Base-by-base conservation (phyloP, 768 basidiomycete genomes). In the Fomitopsis pulvina region DNA sequence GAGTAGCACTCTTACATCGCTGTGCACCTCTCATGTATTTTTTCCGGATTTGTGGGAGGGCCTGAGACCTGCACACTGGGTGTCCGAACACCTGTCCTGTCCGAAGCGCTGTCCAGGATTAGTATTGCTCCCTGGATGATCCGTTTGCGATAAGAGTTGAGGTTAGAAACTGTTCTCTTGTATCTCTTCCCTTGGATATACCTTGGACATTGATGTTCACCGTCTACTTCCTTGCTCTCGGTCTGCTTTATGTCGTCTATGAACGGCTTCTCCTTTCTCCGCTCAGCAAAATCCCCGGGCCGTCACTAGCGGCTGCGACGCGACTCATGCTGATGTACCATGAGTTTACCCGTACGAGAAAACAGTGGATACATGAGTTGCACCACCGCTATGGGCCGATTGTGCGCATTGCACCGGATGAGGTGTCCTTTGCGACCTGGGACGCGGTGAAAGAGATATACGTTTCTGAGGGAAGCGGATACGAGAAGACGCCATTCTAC, bases 361-460 rank as follows among this genome's bases (percentile, higher is more conserved):
- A 53, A 8, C 25, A 30, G 37, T 60, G 53, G 52, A 53, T 57
- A 14, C 58, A 60, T 40, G 40, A 27, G 4, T 26, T 60, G 18
- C 58, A 60, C 29, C 4, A 45, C n/a, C 29, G 50, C 12, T 60
- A 60, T 38, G 58, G 58, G 0, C 56, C 58, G 1, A 38, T 54
- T 0, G 58, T 60, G 4, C 58, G 58, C 9, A 29, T 60, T 3
- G 56, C 56, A 0, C 58, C 58, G 1, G 37, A 60, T 25, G 58
- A 60, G 45, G 52, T 60, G 12, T 57, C 58, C 2, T 60, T 57
- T 24, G 58, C 58, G 20, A 57, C 32, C 8, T 52, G 53, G 24
- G 58, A 57, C n/a, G 58, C 58, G 2, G 54, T 34, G 42, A 60
- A 60, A 44, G 55, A 60, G 38, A 60, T 60, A 30, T 60, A 60